A percentile compares a stretch with the other conserved stretches of the same genome.
Evolutionary conservation across 2,329 filamentous ascomycete genomes (phyloP).

Genomic region (Basipetospora sp.): DNA sequence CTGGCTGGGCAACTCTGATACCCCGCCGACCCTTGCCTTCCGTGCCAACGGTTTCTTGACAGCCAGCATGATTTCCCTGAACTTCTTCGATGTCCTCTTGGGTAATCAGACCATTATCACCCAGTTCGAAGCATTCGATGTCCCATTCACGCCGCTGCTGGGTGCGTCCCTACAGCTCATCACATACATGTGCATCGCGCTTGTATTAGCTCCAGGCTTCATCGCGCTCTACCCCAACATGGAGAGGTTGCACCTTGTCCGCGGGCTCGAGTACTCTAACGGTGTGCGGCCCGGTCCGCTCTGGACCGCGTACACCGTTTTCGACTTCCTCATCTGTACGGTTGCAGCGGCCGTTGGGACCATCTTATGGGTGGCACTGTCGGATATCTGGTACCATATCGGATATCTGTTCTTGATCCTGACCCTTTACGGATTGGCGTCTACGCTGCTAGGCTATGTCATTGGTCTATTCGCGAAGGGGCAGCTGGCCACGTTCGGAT

Average conservation of each 20-base stretch:
- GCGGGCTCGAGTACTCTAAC: constrained; percentile 80
- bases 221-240: constrained; percentile 80
- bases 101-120: constrained; percentile 55
- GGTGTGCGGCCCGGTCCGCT: constrained; percentile 69
- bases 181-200: constrained; percentile 66
- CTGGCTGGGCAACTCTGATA: constrained; percentile 51
- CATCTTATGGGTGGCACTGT: constrained; percentile 52
- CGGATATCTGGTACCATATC: constrained; percentile 58
- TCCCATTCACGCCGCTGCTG: constrained; percentile 52
- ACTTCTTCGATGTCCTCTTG: constrained; percentile 50
- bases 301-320: constrained; percentile 69
- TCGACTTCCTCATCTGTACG: constrained; percentile 45
- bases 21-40: constrained; percentile 55
- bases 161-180: constrained; percentile 66
- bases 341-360: constrained; percentile 48
- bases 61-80: constrained; percentile 48
- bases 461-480: constrained; percentile 66
- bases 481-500: constrained; percentile 72
- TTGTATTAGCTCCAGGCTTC: constrained; percentile 69
- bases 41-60: constrained; percentile 45
- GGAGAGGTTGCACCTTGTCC: constrained; percentile 64
- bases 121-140: constrained; percentile 60
- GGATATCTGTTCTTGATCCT: constrained; percentile 73
- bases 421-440: constrained; percentile 64
- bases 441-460: constrained; percentile 63